Conservation (phyloP, 441 rosid genomes). For the Macaranga tanarius region DNA sequence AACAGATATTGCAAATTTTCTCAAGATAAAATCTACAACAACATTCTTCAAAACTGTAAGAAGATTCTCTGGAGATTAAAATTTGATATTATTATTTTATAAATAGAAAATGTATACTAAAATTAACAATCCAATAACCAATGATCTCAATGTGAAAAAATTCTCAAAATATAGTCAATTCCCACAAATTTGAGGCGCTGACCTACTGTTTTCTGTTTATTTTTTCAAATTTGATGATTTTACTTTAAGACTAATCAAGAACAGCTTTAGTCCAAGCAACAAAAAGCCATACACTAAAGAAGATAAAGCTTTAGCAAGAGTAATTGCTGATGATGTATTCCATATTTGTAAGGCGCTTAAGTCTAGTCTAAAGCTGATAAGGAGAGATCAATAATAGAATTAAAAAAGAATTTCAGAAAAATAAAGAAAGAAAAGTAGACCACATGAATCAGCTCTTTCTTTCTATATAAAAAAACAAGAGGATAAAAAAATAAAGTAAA, state of each 20-base stretch:
- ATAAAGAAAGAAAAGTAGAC: background rate
- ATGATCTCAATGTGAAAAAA: background rate
- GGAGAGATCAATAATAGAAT: conserved; percentile 8
- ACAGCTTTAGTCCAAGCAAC: background rate
- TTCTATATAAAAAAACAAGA: background rate
- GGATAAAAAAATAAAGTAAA: background rate
- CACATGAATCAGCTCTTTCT: background rate
- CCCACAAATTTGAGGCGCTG: background rate
- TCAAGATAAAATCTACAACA: too few relatives aligned
- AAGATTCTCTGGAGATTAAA: background rate
- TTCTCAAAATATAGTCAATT: background rate
- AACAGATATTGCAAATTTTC: too few relatives aligned
- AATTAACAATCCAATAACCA: conserved; percentile 22
- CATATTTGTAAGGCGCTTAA: background rate
- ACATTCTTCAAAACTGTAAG: background rate
- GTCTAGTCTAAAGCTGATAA: conserved; percentile 1
- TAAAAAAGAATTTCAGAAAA: background rate
- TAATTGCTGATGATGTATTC: conserved; percentile 4
- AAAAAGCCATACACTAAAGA: background rate
- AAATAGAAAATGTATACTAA: conserved; percentile 35
- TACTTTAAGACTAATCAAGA: background rate
- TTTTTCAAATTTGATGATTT: background rate
- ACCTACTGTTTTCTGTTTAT: background rate
- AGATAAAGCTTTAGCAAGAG: background rate
- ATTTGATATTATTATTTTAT: background rate